Evolutionary conservation across 192 early-diverging fungal genomes (phyloP), one percentile per base, ranked within the genome.

Genomic region (Umbelopsis vinacea): DNA sequence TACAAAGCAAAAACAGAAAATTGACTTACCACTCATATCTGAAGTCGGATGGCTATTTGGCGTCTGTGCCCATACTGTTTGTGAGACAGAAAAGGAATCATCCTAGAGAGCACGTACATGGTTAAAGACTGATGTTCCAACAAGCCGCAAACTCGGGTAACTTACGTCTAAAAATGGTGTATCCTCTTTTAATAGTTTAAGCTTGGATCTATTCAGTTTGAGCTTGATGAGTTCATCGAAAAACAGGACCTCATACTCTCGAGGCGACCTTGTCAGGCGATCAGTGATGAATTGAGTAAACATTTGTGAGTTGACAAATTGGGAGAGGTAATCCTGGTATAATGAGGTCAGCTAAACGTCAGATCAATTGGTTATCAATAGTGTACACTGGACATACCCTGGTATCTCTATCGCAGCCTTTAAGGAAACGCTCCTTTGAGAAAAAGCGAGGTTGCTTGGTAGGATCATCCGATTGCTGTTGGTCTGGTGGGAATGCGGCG

Each of bases 161-260:
- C 77, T 81, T 76, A 86, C 87, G 48, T 86, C 78, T 29, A 88
- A 55, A 38, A 88, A 88, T 21, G 79, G 81, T 0, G 85, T 88
- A 2, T 80, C 82, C 68, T 93, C 93, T 68, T 94, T 94, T 3
- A 82, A 81, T 40, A 94, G 76, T 22, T 88, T 86, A 48, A 94
- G 79, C 52, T 89, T 89, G 15, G 90, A 91, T 54, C 93, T 78
- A 69, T 94, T 94, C 48, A 92, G 79, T 77, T 94, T 94, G 10
- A 87, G 85, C 69, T 92, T 94, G 72, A 94, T 92, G 37, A 84
- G 81, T 68, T 94, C 93, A 74, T 94, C 93, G 82, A 94, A 94
- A 73, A 92, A 89, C 8, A 91, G 78, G 11, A 92, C 87, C 50
- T 94, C 92, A 38, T 86, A 88, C 63, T 94, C 90, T 6, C 78